Evolutionary conservation across 768 basidiomycete genomes (phyloP).

Genomic region (Hypholoma fasciculare): DNA sequence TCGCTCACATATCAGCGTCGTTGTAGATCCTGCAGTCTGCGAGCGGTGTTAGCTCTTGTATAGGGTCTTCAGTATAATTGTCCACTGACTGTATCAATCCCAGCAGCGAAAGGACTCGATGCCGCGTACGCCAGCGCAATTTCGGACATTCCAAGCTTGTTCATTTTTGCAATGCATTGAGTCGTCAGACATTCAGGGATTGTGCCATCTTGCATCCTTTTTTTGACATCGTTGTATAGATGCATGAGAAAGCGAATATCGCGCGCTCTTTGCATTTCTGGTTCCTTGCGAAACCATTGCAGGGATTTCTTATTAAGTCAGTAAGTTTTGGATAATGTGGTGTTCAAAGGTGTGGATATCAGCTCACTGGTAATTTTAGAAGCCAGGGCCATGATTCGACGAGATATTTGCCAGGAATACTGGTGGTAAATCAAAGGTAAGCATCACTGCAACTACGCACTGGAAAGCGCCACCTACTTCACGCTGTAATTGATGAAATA

Average conservation of each 20-base stretch:
- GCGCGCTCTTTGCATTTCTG: conserved; percentile 34
- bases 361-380: conserved; percentile 39
- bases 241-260: conserved; percentile 40
- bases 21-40: conserved; percentile 31
- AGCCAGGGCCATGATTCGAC: conserved; percentile 51
- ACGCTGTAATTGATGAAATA: conserved; percentile 19
- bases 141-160: conserved; percentile 39
- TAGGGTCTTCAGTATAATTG: not conserved
- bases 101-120: conserved; percentile 48
- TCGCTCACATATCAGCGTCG: conserved; percentile 30
- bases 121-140: conserved; percentile 45
- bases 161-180: conserved; percentile 32
- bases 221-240: conserved; percentile 42
- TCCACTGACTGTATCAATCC: conserved; percentile 42
- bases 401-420: conserved; percentile 49
- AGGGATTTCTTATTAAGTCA: conserved; percentile 26
- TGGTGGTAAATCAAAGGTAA: conserved; percentile 12
- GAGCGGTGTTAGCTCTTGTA: not conserved
- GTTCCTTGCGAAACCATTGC: conserved; percentile 45
- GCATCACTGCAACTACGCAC: not conserved
- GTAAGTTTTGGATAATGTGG: not conserved
- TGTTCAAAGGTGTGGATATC: too few species aligned
- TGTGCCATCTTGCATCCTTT: conserved; percentile 38
- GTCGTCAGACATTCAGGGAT: conserved; percentile 39
- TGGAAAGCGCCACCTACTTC: conserved; percentile 24